phyloP scores from a whole-genome alignment of 306 rosid species.

The Trifolium fragiferum region DNA sequence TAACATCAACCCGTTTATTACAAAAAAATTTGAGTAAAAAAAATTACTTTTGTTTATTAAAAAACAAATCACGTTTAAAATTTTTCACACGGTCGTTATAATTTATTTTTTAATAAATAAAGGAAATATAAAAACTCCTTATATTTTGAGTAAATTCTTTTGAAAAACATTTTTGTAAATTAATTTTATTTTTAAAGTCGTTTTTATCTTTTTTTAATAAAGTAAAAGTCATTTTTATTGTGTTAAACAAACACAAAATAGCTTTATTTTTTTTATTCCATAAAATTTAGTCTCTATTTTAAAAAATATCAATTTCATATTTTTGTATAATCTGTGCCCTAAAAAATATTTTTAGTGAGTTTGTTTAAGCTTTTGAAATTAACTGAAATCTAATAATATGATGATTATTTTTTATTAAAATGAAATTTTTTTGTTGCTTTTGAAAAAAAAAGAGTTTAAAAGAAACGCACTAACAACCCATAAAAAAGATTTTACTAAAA shows the following conservation, averaged over 20 bases:
- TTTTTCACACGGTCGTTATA: not conserved
- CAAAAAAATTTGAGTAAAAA: not conserved
- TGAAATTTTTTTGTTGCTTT: no score
- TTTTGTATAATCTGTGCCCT: not conserved
- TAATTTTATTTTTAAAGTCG: not conserved
- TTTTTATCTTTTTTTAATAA: no score
- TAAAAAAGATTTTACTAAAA: no score
- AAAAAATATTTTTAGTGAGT: not conserved
- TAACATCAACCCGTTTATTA: not conserved
- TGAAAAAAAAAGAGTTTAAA: no score
- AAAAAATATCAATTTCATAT: not conserved
- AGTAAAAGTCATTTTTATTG: not conserved
- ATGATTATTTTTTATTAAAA: not conserved
- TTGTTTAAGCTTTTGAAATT: not conserved
- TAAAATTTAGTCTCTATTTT: not conserved
- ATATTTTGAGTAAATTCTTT: not conserved
- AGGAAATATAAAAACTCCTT: not conserved
- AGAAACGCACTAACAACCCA: no score
- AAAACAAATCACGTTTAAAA: not conserved
- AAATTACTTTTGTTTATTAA: not conserved
- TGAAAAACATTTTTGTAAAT: not conserved
- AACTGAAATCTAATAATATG: not conserved
- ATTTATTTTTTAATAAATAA: not conserved
- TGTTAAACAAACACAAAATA: not conserved
- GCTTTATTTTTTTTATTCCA: no score